Evolutionary conservation across 257 asterid species (phyloP).

Genomic region (Capsicum chinense): DNA sequence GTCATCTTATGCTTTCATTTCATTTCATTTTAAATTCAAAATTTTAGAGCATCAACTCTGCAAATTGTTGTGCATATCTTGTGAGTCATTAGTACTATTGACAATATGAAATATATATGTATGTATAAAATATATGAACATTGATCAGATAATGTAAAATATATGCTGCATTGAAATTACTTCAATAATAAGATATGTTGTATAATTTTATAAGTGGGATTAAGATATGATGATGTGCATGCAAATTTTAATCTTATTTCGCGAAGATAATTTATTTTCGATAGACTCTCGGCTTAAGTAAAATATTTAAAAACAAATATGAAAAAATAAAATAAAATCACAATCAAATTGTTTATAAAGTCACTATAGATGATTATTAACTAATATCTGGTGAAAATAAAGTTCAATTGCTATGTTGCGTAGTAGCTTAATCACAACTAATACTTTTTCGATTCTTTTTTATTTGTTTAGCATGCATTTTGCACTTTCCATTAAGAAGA

Average conservation of each 20-base stretch:
- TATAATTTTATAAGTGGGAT: not conserved
- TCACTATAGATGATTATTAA: too few species aligned
- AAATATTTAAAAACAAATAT: not conserved
- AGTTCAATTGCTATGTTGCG: not conserved
- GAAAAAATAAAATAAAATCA: too few species aligned
- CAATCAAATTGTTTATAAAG: not conserved
- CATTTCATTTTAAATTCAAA: not conserved
- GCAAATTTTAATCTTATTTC: not conserved
- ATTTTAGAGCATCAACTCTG: not conserved
- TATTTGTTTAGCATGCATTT: not conserved
- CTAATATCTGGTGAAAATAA: not conserved
- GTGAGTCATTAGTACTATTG: not conserved
- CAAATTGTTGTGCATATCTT: slow-evolving; percentile 8
- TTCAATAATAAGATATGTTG: not conserved
- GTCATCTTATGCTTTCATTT: not conserved
- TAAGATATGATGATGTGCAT: not conserved
- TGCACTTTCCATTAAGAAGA: too few species aligned
- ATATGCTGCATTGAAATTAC: not conserved
- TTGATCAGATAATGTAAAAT: not conserved
- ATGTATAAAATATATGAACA: not conserved
- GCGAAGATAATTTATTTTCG: not conserved
- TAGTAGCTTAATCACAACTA: not conserved
- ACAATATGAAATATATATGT: not conserved
- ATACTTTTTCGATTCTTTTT: too few species aligned
- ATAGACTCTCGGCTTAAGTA: not conserved